A percentile compares a stretch with the other conserved stretches of the same genome.
Evolutionary conservation across 2,329 filamentous ascomycete genomes (phyloP).

Genomic region (Scytalidium lignicola): DNA sequence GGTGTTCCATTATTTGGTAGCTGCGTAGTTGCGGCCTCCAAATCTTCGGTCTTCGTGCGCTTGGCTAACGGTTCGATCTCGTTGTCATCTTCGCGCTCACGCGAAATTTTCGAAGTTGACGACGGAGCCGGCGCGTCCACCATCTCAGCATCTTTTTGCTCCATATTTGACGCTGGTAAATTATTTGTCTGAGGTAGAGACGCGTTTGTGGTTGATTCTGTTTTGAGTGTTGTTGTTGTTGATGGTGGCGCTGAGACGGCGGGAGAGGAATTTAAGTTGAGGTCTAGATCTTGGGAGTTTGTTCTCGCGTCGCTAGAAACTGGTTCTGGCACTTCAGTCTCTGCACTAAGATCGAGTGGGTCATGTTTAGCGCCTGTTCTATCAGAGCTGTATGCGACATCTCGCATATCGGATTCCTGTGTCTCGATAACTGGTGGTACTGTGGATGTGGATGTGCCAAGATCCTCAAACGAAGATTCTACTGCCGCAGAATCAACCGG

Average conservation of each 20-base stretch:
- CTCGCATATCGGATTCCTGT: conserved; percentile 25
- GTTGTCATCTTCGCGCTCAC: conserved; percentile 72
- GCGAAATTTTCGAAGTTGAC: conserved; percentile 52
- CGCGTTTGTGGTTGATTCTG: background rate
- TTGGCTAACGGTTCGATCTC: conserved; percentile 68
- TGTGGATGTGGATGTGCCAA: conserved; percentile 19
- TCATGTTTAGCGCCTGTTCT: background rate
- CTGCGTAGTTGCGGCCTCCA: conserved; percentile 17
- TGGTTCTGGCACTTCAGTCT: conserved; percentile 2
- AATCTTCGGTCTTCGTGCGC: conserved; percentile 67
- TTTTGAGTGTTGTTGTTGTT: background rate
- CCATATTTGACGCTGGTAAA: background rate
- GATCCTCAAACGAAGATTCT: conserved; percentile 19
- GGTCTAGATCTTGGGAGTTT: conserved; percentile 4
- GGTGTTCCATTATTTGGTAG: conserved; percentile 23
- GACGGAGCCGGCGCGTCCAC: conserved; percentile 26
- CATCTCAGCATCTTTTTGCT: conserved; percentile 25
- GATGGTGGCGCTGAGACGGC: background rate
- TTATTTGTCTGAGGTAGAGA: background rate
- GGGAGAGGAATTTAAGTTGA: background rate
- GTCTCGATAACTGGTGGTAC: conserved; percentile 26
- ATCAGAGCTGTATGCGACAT: conserved; percentile 5
- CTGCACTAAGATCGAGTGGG: background rate
- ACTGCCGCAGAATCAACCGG: conserved; percentile 14
- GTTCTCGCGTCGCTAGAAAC: conserved; percentile 4